Conservation (phyloP, 768 basidiomycete genomes). For the Obba rivulosa region DNA sequence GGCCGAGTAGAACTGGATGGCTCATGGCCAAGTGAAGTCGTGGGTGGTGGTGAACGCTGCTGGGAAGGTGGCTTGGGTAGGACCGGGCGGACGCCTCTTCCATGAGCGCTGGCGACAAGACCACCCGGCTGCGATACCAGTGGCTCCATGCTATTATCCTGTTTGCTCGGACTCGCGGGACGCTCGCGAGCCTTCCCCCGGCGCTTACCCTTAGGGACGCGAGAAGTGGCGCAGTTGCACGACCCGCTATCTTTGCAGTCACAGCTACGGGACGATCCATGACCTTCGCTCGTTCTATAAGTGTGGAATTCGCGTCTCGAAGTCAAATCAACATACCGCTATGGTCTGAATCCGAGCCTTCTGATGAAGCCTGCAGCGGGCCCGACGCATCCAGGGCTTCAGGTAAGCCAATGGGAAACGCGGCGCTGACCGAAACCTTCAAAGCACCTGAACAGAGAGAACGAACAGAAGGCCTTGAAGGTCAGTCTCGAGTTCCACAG, state of each 20-base stretch:
- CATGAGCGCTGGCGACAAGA: slow-evolving; percentile 17
- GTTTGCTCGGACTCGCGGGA: neutral
- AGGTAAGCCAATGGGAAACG: slow-evolving; percentile 77
- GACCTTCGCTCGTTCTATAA: slow-evolving; percentile 3
- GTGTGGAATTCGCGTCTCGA: neutral
- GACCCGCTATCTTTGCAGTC: slow-evolving; percentile 37
- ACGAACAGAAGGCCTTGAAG: slow-evolving; percentile 34
- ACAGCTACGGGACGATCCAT: slow-evolving; percentile 29
- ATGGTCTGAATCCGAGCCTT: slow-evolving; percentile 58
- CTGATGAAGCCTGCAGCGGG: slow-evolving; percentile 38
- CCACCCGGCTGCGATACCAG: slow-evolving; percentile 16
- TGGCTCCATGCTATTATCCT: slow-evolving; percentile 1
- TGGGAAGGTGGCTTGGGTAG: slow-evolving; percentile 49
- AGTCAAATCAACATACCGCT: slow-evolving; percentile 32
- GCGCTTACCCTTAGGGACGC: slow-evolving; percentile 10
- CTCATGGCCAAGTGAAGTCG: slow-evolving; percentile 37
- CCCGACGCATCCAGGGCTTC: slow-evolving; percentile 64
- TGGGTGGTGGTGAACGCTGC: neutral
- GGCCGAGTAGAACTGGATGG: slow-evolving; percentile 42
- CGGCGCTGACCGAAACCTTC: slow-evolving; percentile 62
- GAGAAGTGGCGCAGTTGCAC: slow-evolving; percentile 56
- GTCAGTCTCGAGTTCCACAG: slow-evolving; percentile 26
- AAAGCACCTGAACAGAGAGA: slow-evolving; percentile 37
- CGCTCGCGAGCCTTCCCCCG: slow-evolving; percentile 3
- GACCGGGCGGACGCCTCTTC: slow-evolving; percentile 44